Conservation (phyloP, 2,329 filamentous ascomycete genomes). For the Hortaea sp. region DNA sequence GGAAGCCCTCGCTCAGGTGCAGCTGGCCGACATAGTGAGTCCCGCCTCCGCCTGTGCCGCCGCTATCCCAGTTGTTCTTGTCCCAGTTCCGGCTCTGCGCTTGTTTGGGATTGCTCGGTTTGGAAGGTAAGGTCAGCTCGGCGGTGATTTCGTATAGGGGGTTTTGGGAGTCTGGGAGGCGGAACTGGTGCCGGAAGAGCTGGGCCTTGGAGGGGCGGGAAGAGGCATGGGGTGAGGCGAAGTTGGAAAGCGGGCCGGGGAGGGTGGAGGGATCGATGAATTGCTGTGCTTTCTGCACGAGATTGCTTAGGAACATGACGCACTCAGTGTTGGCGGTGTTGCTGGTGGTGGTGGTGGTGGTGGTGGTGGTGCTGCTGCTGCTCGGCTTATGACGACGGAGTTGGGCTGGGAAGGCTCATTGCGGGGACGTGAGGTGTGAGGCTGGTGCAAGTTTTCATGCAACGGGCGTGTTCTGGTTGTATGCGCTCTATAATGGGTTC, state of each 20-base stretch:
- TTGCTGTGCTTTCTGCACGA: constrained; percentile 93
- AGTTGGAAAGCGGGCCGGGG: constrained; percentile 39
- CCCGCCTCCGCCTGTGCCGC: constrained; percentile 56
- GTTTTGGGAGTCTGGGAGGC: constrained; percentile 82
- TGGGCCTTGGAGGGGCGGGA: constrained; percentile 85
- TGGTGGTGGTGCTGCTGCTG: too few relatives aligned
- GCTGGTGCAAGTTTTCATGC: too few relatives aligned
- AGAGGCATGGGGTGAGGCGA: constrained; percentile 47
- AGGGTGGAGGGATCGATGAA: constrained; percentile 83
- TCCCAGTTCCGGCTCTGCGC: constrained; percentile 41
- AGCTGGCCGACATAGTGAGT: constrained; percentile 79
- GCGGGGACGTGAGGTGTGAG: neutral
- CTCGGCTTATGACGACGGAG: too few relatives aligned
- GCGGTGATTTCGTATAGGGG: constrained; percentile 94
- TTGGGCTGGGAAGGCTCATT: neutral
- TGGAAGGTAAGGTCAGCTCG: constrained; percentile 73
- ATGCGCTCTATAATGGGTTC: too few relatives aligned
- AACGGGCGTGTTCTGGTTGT: too few relatives aligned
- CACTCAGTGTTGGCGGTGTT: too few relatives aligned
- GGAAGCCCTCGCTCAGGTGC: constrained; percentile 85
- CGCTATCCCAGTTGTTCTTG: constrained; percentile 47
- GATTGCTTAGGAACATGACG: constrained; percentile 58
- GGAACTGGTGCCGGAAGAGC: constrained; percentile 93
- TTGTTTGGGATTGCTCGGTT: constrained; percentile 26
- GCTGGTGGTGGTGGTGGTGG: too few relatives aligned